These are phyloP conservation scores for Trypanosoma rangeli DNA, from an alignment of 208 protist species.

Conservation along the genomic window DNA sequence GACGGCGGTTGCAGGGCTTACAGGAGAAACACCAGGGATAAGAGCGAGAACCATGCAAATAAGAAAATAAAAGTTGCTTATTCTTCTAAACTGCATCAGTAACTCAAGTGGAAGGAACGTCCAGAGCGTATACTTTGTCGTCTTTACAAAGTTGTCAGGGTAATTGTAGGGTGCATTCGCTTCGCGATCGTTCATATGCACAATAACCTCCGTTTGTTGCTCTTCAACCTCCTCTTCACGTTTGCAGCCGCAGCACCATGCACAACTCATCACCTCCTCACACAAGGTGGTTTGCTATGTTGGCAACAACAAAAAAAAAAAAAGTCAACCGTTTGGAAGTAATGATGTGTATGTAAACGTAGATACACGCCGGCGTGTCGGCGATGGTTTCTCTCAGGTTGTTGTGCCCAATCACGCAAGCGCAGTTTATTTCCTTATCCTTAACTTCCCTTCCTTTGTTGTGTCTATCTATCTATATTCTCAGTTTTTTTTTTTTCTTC, in stretches of 20 bases:
- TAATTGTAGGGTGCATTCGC: conserved; percentile 66
- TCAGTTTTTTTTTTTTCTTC: neutral
- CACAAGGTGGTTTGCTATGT: neutral
- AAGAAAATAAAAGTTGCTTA: conserved; percentile 96
- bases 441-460: neutral
- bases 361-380: neutral
- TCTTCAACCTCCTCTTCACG: conserved; percentile 12
- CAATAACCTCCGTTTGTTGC: conserved; percentile 39
- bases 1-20: conserved; percentile 89
- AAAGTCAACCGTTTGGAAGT: neutral
- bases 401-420: neutral
- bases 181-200: conserved; percentile 78
- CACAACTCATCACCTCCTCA: conserved; percentile 34
- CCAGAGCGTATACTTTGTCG: conserved; percentile 92
- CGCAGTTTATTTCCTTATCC: neutral
- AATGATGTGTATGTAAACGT: neutral
- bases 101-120: conserved; percentile 94
- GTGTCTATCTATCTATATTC: neutral
- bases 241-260: conserved; percentile 43
- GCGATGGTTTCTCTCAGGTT: neutral
- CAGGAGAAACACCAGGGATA: conserved; percentile 89
- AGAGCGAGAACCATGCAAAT: conserved; percentile 91
- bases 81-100: conserved; percentile 91
- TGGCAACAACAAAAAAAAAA: conserved; percentile 1
- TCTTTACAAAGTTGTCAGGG: conserved; percentile 89